A percentile compares a stretch with the other conserved stretches of the same genome.
Conservation (phyloP, 75 land plant genomes). For the Chamaecyparis obtusa region DNA sequence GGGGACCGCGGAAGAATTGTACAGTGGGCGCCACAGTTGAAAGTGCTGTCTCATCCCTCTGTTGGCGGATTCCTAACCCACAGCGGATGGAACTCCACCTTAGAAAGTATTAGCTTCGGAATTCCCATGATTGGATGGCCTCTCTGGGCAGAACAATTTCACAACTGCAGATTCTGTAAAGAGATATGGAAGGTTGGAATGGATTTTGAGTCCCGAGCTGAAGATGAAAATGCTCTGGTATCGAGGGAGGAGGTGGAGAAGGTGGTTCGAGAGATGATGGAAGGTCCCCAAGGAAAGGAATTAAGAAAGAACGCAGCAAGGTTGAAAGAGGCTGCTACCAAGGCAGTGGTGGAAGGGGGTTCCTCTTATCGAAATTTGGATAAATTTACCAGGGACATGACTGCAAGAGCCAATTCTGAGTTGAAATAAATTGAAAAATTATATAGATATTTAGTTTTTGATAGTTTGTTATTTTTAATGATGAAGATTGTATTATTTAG, state of each 20-base stretch:
- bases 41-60: slow-evolving; percentile 29
- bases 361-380: slow-evolving; percentile 3
- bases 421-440: too few species aligned
- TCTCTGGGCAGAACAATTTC: slow-evolving; percentile 14
- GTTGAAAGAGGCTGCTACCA: not conserved
- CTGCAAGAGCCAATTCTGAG: not conserved
- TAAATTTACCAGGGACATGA: not conserved
- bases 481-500: too few species aligned
- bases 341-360: not conserved
- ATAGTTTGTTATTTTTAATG: too few species aligned
- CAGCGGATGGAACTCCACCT: slow-evolving; percentile 38
- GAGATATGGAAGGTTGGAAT: not conserved
- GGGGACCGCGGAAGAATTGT: slow-evolving; percentile 12
- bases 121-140: slow-evolving; percentile 35
- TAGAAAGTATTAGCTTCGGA: slow-evolving; percentile 24
- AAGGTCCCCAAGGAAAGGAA: not conserved
- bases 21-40: slow-evolving; percentile 35
- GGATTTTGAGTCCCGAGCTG: not conserved
- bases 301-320: not conserved
- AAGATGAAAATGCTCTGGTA: not conserved
- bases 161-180: slow-evolving; percentile 7
- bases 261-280: not conserved
- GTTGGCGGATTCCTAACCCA: slow-evolving; percentile 33
- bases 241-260: slow-evolving; percentile 1
- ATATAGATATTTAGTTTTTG: too few species aligned